These are phyloP conservation scores for Tritrichomonas foetus DNA, from an alignment of 208 protist species.

Conservation along the genomic window DNA sequence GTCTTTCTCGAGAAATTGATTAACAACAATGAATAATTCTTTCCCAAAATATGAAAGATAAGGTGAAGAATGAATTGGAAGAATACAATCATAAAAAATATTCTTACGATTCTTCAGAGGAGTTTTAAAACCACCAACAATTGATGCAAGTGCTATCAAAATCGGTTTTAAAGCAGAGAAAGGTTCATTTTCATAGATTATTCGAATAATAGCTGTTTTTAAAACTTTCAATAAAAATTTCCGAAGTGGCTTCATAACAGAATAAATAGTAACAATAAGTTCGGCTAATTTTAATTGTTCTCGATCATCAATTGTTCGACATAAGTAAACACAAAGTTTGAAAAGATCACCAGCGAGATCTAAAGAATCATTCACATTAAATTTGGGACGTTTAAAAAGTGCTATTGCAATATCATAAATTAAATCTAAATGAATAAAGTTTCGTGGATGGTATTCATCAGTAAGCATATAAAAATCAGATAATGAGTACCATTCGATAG, in stretches of 20 bases:
- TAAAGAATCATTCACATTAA: not conserved
- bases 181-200: not conserved
- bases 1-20: not conserved
- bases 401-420: not conserved
- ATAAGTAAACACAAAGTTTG: not conserved
- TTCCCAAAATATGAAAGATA: too few relatives aligned
- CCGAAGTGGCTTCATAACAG: not conserved
- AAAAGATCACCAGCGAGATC: not conserved
- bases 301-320: not conserved
- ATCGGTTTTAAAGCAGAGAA: not conserved
- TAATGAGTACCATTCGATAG: too few relatives aligned
- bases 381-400: not conserved
- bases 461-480: too few relatives aligned
- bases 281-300: not conserved
- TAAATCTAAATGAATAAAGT: not conserved
- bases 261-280: not conserved
- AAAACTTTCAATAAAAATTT: not conserved
- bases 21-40: too few relatives aligned
- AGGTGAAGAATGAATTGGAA: too few relatives aligned
- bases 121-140: too few relatives aligned
- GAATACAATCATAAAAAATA: too few relatives aligned
- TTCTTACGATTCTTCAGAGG: too few relatives aligned
- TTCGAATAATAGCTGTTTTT: not conserved
- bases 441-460: too few relatives aligned
- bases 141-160: not conserved